Evolutionary conservation across 371 early-diverging fungal genomes (phyloP), one percentile per base, ranked within the genome.

Genomic region (Syncephalis fuscata): DNA sequence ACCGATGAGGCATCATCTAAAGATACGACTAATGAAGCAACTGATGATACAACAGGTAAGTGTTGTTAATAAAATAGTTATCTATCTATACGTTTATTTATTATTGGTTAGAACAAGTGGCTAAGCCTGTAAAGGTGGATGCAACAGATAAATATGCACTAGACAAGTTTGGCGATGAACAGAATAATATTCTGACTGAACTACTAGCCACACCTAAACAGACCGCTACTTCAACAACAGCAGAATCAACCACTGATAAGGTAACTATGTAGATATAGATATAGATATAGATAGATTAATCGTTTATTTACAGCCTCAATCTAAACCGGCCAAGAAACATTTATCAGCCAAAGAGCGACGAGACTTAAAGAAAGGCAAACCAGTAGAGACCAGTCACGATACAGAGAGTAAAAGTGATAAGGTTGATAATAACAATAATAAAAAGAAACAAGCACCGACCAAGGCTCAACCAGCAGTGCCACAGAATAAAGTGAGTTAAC

Each of bases 351-450:
- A 80, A 56, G 80, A 87, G 60, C 75, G 86, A 3, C 76, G 85
- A 15, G 63, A 74, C 37, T 48, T 78, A 64, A 81, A 79, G 43
- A 83, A 85, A 45, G 54, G 46, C 45, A 43, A 45, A 39, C 58
- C 65, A 39, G 56, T 68, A 55, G 53, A 67, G 14, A 52, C 68
- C 4, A 66, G 71, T 24, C 87, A 95, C 22, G 95, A 93, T 22
- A 86, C 88, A 51, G 75, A 74, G 45, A 78, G 80, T 46, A 93
- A 93, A 63, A 88, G 87, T 70, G 91, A 90, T 67, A 75, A 85
- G 40, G 89, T 89, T 65, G 78, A 77, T 39, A 92, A 91, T 60
- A 89, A 92, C 65, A 90, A 50, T 92, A 94, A 38, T 90, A 92
- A 38, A 93, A 95, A 48, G 72, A n/a, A n/a, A n/a, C n/a, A n/a